These are phyloP conservation scores for Auriscalpium orientale DNA, from an alignment of 768 basidiomycete species.

Conservation along the genomic window DNA sequence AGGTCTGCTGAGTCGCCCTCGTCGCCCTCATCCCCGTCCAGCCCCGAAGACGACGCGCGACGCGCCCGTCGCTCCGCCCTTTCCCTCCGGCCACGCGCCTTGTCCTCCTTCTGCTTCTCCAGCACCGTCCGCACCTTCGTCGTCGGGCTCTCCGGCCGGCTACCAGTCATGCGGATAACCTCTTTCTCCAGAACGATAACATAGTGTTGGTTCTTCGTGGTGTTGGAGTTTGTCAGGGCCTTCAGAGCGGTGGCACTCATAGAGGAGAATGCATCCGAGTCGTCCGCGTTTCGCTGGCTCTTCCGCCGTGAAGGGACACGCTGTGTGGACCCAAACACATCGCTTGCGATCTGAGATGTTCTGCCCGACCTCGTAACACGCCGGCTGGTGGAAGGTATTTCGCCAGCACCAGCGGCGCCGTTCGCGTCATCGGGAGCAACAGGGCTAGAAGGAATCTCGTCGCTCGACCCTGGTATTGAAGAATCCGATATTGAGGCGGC, in stretches of 20 bases:
- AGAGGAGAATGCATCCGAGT: constrained; percentile 44
- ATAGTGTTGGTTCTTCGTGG: constrained; percentile 63
- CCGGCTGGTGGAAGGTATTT: background rate
- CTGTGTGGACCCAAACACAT: constrained; percentile 29
- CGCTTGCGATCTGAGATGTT: constrained; percentile 26
- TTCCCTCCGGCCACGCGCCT: constrained; percentile 42
- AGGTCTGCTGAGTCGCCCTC: constrained; percentile 18
- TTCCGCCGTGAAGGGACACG: constrained; percentile 1
- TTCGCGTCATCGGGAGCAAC: background rate
- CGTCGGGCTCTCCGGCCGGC: constrained; percentile 71
- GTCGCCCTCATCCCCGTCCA: constrained; percentile 19
- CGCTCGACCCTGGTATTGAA: too few relatives aligned
- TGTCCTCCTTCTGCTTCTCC: constrained; percentile 64
- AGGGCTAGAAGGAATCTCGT: too few relatives aligned
- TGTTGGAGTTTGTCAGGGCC: constrained; percentile 66
- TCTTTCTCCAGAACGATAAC: constrained; percentile 58
- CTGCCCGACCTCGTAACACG: constrained; percentile 30
- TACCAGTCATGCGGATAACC: constrained; percentile 61
- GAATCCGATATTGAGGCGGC: too few relatives aligned
- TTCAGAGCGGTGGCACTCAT: constrained; percentile 66
- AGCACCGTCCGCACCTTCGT: constrained; percentile 62
- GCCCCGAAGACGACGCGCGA: constrained; percentile 8
- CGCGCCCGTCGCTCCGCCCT: constrained; percentile 54
- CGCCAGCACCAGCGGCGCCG: background rate
- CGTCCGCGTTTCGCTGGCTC: constrained; percentile 8